phyloP scores from a whole-genome alignment of 2,329 filamentous ascomycete species.

The Phaeomoniella chlamydospora region DNA sequence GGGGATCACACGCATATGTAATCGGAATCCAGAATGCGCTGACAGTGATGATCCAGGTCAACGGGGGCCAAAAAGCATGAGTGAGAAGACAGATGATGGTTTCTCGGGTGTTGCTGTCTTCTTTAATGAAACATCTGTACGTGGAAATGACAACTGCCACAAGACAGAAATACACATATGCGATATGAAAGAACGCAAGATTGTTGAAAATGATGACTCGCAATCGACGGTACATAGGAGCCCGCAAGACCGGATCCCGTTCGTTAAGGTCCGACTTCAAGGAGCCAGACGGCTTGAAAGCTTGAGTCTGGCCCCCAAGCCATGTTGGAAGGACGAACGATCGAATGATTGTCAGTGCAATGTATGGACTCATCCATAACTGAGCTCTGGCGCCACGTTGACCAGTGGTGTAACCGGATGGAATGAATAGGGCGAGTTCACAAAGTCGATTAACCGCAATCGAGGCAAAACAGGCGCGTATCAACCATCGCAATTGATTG shows the following conservation, averaged over 20 bases:
- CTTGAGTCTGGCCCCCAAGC: constrained; percentile 44
- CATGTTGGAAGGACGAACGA: constrained; percentile 43
- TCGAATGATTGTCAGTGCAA: constrained; percentile 41
- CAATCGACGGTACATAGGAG: constrained; percentile 34
- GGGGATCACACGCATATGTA: constrained; percentile 46
- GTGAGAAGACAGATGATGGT: constrained; percentile 40
- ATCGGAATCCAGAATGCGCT: constrained; percentile 44
- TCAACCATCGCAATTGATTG: constrained; percentile 43
- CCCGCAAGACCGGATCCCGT: constrained; percentile 29
- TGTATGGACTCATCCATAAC: constrained; percentile 50
- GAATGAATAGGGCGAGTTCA: constrained; percentile 44
- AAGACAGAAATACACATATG: constrained; percentile 39
- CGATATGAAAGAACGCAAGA: constrained; percentile 39
- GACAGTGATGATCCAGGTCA: constrained; percentile 42
- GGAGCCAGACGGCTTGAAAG: constrained; percentile 48
- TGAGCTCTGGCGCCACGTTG: constrained; percentile 42
- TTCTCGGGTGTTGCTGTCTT: constrained; percentile 20
- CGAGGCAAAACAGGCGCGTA: constrained; percentile 39
- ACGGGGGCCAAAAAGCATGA: constrained; percentile 47
- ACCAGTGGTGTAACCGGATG: constrained; percentile 44
- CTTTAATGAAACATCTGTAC: constrained; percentile 33
- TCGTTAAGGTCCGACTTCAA: constrained; percentile 42
- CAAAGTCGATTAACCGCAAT: constrained; percentile 38
- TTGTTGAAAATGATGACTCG: constrained; percentile 41
- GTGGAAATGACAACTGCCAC: constrained; percentile 34